A percentile compares a stretch with the other conserved stretches of the same genome.
Conservation (phyloP, 73 alveolate genomes). For the Symbiodinium pilosum region DNA sequence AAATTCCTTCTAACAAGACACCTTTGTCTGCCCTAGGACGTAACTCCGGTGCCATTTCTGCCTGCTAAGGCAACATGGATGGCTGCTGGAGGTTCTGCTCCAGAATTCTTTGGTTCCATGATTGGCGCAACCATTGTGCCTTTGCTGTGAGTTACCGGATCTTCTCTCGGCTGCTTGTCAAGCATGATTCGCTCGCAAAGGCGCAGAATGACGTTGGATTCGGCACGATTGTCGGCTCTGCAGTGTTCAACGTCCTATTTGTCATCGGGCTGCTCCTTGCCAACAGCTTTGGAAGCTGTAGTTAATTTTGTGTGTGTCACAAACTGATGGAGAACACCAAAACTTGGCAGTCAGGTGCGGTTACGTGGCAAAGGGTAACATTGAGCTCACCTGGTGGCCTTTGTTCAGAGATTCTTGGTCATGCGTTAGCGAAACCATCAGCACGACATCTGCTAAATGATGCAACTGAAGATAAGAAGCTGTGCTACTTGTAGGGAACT, state of each 20-base stretch:
- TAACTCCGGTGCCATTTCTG: too few species aligned
- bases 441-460: too few species aligned
- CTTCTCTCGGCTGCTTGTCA: too few species aligned
- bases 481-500: too few species aligned
- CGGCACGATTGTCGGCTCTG: slow-evolving; percentile 92
- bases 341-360: slow-evolving; percentile 36
- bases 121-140: slow-evolving; percentile 81
- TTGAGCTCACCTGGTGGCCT: slow-evolving; percentile 94
- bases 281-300: background rate
- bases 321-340: background rate
- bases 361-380: slow-evolving; percentile 73
- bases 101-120: slow-evolving; percentile 77
- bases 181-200: too few species aligned
- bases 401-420: slow-evolving; percentile 50
- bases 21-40: too few species aligned
- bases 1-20: too few species aligned
- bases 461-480: too few species aligned
- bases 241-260: slow-evolving; percentile 89
- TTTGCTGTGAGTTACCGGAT: too few species aligned
- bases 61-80: slow-evolving; percentile 80
- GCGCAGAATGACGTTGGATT: slow-evolving; percentile 80
- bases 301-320: background rate
- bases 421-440: too few species aligned
- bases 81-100: slow-evolving; percentile 95
- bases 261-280: slow-evolving; percentile 60